phyloP scores from a whole-genome alignment of 148 eudicot species.

The Beta vulgaris region DNA sequence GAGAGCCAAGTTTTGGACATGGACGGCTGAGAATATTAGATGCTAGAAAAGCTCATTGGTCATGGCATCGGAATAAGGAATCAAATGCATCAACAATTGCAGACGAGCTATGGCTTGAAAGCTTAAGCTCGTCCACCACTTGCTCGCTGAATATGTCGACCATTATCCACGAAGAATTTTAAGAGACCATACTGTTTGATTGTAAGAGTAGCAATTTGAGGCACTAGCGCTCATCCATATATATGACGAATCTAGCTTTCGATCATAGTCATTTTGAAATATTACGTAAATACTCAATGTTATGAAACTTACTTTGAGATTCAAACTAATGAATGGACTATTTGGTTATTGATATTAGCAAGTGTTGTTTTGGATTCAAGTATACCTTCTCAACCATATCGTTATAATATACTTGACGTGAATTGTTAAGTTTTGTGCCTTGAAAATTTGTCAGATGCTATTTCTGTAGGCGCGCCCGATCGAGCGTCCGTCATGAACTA shows the following conservation, averaged over 20 bases:
- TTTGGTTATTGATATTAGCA: background rate
- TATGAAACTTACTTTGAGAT: background rate
- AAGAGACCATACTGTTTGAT: background rate
- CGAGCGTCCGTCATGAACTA: no score
- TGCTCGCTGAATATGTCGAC: conserved; percentile 4
- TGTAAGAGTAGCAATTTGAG: background rate
- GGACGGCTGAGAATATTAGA: conserved; percentile 54
- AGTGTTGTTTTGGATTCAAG: background rate
- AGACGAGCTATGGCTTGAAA: conserved; percentile 48
- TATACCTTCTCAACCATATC: background rate
- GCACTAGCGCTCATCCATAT: no score
- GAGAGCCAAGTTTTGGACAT: conserved; percentile 76
- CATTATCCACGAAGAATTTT: conserved; percentile 14
- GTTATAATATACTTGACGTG: no score
- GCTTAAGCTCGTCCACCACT: conserved; percentile 33
- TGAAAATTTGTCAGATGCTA: no score
- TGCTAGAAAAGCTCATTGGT: conserved; percentile 57
- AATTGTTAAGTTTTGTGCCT: no score
- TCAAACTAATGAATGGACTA: background rate
- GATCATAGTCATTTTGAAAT: background rate
- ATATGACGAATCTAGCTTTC: background rate
- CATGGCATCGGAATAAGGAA: conserved; percentile 72
- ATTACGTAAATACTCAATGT: background rate
- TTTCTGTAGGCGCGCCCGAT: no score
- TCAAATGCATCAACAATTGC: conserved; percentile 33